phyloP scores from a whole-genome alignment of 176 grass and related monocot genomes.

The Tillandsia fasciculata region DNA sequence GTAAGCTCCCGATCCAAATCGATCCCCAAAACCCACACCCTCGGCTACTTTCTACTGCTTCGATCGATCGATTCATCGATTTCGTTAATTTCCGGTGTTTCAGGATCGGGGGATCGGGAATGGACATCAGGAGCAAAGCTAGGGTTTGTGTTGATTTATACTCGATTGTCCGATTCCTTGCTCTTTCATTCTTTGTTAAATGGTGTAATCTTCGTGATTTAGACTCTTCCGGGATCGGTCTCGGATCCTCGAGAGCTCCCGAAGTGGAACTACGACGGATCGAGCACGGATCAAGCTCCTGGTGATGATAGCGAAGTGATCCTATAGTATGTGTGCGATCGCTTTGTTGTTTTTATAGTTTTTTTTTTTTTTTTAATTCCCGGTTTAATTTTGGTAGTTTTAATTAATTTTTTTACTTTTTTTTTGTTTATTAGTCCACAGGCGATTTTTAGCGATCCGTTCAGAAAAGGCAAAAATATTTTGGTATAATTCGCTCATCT shows the following conservation, averaged over 20 bases:
- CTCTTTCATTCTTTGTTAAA: neutral
- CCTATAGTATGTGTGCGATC: slow-evolving; percentile 8
- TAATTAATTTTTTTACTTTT: neutral
- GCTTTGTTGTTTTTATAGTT: neutral
- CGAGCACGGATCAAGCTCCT: slow-evolving; percentile 15
- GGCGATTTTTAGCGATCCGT: slow-evolving; percentile 19
- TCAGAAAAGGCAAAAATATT: slow-evolving; percentile 14
- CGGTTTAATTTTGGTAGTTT: neutral
- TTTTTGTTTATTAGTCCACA: slow-evolving; percentile 1
- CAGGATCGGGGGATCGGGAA: slow-evolving; percentile 16
- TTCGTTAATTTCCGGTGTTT: neutral
- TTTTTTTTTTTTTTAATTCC: neutral
- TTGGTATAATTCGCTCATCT: slow-evolving; percentile 1
- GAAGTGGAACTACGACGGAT: slow-evolving; percentile 25
- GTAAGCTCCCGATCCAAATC: neutral
- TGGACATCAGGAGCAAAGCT: slow-evolving; percentile 25
- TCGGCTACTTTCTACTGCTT: neutral
- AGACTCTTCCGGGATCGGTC: slow-evolving; percentile 13
- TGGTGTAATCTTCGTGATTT: neutral
- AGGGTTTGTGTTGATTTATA: slow-evolving; percentile 5
- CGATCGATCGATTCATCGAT: neutral
- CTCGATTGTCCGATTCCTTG: neutral
- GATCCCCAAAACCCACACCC: neutral
- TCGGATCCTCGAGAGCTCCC: slow-evolving; percentile 2
- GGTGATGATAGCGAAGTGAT: slow-evolving; percentile 18